These are phyloP conservation scores for Cystobasidium onofrii DNA, from an alignment of 768 basidiomycete genomes.

Conservation along the genomic window DNA sequence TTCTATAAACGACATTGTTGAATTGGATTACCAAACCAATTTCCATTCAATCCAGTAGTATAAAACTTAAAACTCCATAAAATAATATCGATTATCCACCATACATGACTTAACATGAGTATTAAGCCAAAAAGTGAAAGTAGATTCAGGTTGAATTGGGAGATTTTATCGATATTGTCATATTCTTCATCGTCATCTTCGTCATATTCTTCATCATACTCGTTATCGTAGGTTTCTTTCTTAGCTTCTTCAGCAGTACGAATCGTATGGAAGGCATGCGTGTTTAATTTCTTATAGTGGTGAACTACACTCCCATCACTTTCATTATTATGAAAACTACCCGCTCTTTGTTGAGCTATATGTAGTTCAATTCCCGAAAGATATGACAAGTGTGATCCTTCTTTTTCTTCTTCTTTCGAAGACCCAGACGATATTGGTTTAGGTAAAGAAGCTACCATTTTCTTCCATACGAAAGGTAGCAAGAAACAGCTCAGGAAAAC, in stretches of 20 bases:
- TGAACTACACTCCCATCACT: no score
- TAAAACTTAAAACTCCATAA: background rate
- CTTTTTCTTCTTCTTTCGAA: no score
- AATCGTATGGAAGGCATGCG: no score
- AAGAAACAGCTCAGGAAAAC: background rate
- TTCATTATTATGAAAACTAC: no score
- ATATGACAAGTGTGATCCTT: no score
- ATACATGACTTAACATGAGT: background rate
- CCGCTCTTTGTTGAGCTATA: no score
- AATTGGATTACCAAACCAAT: background rate
- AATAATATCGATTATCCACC: background rate
- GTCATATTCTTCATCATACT: background rate
- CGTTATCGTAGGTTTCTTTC: no score
- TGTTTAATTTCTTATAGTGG: no score
- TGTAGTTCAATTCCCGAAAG: no score
- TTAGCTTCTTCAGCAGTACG: no score
- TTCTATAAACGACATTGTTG: background rate
- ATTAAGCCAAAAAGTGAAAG: background rate
- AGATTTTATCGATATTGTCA: background rate
- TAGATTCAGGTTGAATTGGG: background rate
- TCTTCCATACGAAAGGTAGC: background rate
- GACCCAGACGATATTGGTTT: background rate
- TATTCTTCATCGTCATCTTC: background rate
- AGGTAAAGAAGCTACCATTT: background rate
- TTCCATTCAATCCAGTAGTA: slow-evolving; percentile 6